Evolutionary conservation across 1,139 yeast species (phyloP), one percentile per base, ranked within the genome.

Genomic region (Sugiyamaella xylanicola): DNA sequence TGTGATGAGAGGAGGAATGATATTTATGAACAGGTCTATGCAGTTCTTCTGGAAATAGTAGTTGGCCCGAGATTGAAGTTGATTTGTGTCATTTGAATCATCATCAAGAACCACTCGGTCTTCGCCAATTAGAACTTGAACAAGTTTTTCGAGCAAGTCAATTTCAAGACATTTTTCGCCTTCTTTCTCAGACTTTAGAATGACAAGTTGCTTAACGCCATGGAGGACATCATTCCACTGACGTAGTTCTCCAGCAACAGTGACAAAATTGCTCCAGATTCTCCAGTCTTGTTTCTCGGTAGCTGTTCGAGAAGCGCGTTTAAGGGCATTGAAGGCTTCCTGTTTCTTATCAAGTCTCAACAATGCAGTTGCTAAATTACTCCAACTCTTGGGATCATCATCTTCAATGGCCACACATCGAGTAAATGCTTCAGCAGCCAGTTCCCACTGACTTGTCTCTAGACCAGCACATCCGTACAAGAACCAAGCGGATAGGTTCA

Each of bases 401-500:
- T 88, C 96, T 67, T 92, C 97, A 53, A 93, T 71, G 0, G 96
- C 78, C 25, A 91, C 93, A 74, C 97, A 91, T 65, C 98, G 77
- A 1, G 96, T 86, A 69, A 95, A 92, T 0, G 97, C 97, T 67
- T 90, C 96, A 0, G 97, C 85, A 0, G 98, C 96, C 48, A 88
- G 73, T 39, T 85, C 87, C 73, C 79, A 88, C 63, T 87, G 85
- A 9, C 75, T 79, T 11, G 84, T 72, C 66, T 91, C 97, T 51
- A 95, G 75, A 0, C 96, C 97, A 56, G 92, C 79, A 66, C 97
- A 89, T 3, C 99, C 98, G 66, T 92, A 92, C 65, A 91, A 82
- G 69, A 85, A 93, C 97, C 98, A 92, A 47, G 95, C 88, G 32
- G 87, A 88, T 64, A 81, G 83, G 63, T 81, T 84, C 56, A 90